phyloP scores from a whole-genome alignment of 345 rosid genomes.

The Syzygium oleosum region DNA sequence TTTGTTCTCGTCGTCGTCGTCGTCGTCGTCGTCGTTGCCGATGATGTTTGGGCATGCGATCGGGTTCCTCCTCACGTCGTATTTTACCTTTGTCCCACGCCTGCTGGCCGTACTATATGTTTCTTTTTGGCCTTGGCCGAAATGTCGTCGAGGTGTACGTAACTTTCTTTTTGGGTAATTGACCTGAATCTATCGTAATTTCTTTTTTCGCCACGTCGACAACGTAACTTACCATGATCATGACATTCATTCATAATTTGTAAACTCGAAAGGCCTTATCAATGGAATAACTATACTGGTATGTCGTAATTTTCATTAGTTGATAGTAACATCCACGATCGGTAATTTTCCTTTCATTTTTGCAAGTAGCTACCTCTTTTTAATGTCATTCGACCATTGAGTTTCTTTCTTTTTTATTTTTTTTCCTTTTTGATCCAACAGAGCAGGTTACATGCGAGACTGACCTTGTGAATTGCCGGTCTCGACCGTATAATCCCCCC shows the following conservation, averaged over 20 bases:
- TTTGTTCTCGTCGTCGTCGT: neutral
- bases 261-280: neutral
- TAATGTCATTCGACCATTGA: too few species aligned
- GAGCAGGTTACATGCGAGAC: too few species aligned
- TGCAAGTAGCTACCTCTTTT: too few species aligned
- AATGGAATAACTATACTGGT: neutral
- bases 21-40: neutral
- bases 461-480: too few species aligned
- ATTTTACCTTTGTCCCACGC: neutral
- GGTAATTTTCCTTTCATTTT: too few species aligned
- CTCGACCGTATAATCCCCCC: too few species aligned
- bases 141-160: fast-evolving
- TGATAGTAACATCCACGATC: neutral
- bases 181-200: neutral
- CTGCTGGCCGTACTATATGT: neutral
- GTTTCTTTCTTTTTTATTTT: too few species aligned
- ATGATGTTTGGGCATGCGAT: neutral
- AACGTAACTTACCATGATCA: neutral
- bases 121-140: neutral
- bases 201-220: too few species aligned
- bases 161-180: fast-evolving
- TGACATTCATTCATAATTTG: neutral
- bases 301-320: neutral
- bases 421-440: too few species aligned
- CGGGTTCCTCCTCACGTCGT: neutral